These are phyloP conservation scores for Evansstolkia leycettana DNA, from an alignment of 495 filamentous ascomycete genomes.

Conservation along the genomic window DNA sequence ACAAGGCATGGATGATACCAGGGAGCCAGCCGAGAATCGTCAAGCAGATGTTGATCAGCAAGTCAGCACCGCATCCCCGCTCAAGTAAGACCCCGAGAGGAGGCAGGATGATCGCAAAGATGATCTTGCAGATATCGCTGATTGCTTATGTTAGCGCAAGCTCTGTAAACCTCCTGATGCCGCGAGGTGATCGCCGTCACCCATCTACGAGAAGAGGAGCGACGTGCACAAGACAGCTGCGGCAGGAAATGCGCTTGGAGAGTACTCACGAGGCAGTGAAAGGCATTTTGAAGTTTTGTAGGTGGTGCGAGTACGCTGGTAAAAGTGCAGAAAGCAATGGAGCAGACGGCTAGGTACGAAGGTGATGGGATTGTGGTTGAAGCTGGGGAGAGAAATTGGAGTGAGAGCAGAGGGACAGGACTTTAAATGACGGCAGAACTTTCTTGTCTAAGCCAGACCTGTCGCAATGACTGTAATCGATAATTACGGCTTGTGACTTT, in stretches of 20 bases:
- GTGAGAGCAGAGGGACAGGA: constrained; percentile 2
- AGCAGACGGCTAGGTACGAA: too few relatives aligned
- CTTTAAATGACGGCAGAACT: constrained; percentile 6
- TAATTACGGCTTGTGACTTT: too few relatives aligned
- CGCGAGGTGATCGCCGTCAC: too few relatives aligned
- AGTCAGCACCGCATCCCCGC: constrained; percentile 68
- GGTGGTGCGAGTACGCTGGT: constrained; percentile 1
- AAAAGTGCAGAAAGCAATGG: constrained; percentile 5
- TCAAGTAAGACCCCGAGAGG: constrained; percentile 88
- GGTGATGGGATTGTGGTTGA: too few relatives aligned
- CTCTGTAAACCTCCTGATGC: too few relatives aligned
- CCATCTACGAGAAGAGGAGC: too few relatives aligned
- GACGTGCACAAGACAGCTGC: too few relatives aligned
- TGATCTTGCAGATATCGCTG: constrained; percentile 88
- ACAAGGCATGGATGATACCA: constrained; percentile 65
- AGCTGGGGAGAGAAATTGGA: constrained; percentile 1
- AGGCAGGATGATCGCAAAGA: constrained; percentile 75
- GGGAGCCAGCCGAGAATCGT: constrained; percentile 75
- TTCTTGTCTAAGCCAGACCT: background rate
- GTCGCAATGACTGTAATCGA: too few relatives aligned
- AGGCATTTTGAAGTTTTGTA: constrained; percentile 35
- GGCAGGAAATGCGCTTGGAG: background rate
- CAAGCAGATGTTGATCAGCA: constrained; percentile 79
- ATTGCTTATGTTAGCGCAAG: background rate
- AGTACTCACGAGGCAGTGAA: constrained; percentile 51